Evolutionary conservation across 768 basidiomycete species (phyloP).

Genomic region (Imleria badia): DNA sequence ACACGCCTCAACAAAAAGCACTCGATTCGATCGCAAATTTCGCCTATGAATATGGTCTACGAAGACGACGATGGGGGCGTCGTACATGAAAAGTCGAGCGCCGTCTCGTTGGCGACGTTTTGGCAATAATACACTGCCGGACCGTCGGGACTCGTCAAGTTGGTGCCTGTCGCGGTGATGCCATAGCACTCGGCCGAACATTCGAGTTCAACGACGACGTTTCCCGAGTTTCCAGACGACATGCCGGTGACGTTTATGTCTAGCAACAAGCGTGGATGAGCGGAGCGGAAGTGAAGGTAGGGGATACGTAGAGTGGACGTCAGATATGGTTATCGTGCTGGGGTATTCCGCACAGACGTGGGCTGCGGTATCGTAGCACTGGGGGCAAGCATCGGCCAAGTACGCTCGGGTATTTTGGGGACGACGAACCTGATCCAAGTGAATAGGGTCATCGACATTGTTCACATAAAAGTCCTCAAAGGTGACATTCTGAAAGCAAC

Average conservation of each 20-base stretch:
- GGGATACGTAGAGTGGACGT: conserved; percentile 39
- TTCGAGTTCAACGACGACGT: conserved; percentile 42
- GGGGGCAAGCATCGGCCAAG: background rate
- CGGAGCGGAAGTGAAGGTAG: background rate
- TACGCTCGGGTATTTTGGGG: too few species aligned
- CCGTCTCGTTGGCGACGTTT: conserved; percentile 31
- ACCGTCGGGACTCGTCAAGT: conserved; percentile 30
- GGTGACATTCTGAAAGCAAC: conserved; percentile 18
- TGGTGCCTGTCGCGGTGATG: conserved; percentile 36
- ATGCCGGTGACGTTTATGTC: conserved; percentile 42
- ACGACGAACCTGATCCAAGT: conserved; percentile 34
- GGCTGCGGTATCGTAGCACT: conserved; percentile 40
- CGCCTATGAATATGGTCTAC: background rate
- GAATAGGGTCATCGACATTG: conserved; percentile 44
- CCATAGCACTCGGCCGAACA: conserved; percentile 39
- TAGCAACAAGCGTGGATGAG: conserved; percentile 3
- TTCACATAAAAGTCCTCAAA: conserved; percentile 29
- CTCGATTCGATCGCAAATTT: too few species aligned
- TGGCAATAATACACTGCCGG: conserved; percentile 36
- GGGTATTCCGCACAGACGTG: conserved; percentile 39
- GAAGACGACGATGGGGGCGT: conserved; percentile 5
- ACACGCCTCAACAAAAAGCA: too few species aligned
- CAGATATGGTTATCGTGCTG: conserved; percentile 38
- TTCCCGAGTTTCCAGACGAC: conserved; percentile 39
- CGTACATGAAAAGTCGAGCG: conserved; percentile 32